phyloP scores from a whole-genome alignment of 2,329 filamentous ascomycete genomes.

The Diaporthe helianthi region DNA sequence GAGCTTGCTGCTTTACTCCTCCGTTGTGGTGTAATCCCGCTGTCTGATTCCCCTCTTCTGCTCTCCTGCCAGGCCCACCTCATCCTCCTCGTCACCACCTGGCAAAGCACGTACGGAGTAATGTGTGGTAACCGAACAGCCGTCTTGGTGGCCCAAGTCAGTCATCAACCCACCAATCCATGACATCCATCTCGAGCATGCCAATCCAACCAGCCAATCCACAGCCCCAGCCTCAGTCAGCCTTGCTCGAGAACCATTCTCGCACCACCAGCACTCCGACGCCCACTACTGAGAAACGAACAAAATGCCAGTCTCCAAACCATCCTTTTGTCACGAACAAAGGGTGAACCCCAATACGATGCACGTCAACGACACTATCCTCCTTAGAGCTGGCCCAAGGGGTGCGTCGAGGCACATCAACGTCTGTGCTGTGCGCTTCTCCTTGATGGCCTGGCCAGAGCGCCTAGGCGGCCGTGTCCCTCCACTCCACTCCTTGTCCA shows the following conservation, averaged over 20 bases:
- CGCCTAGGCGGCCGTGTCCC: not conserved
- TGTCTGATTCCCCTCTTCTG: not conserved
- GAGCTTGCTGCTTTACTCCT: not conserved
- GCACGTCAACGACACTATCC: not conserved
- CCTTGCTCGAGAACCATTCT: not conserved
- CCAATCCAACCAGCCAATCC: not conserved
- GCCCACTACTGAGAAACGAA: not conserved
- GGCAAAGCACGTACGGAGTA: constrained; percentile 2
- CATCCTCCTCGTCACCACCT: not conserved
- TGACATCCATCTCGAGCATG: too few relatives aligned
- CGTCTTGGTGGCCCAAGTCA: not conserved
- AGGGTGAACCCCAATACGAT: not conserved
- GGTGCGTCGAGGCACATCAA: constrained; percentile 12
- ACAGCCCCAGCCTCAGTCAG: not conserved
- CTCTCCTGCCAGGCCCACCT: not conserved
- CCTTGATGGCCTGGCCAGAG: not conserved
- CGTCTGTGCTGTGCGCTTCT: constrained; percentile 16
- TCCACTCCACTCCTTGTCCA: not conserved
- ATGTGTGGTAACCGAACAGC: not conserved
- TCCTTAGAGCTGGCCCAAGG: constrained; percentile 7
- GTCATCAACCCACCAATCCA: not conserved
- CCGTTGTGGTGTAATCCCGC: not conserved
- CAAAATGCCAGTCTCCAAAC: constrained; percentile 7
- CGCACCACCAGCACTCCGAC: not conserved
- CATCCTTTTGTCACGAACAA: not conserved